These are phyloP conservation scores for Pyrenochaeta sp. DNA, from an alignment of 2,329 filamentous ascomycete genomes.

Conservation along the genomic window DNA sequence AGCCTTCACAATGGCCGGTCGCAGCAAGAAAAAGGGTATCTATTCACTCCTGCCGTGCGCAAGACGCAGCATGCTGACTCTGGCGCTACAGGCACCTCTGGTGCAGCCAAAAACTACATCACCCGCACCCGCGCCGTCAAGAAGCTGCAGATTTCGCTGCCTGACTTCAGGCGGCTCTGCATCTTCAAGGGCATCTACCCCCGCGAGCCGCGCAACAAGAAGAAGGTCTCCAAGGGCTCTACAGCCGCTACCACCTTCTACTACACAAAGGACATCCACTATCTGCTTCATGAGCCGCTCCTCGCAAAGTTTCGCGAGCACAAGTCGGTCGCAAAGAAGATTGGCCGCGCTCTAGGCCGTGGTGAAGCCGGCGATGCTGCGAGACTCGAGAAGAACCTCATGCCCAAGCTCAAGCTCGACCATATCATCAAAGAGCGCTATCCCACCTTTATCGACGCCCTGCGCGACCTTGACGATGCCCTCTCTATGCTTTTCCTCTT, in stretches of 20 bases:
- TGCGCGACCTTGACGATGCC: constrained; percentile 95
- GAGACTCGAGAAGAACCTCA: constrained; percentile 88
- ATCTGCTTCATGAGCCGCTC: constrained; percentile 94
- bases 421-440: constrained; percentile 98
- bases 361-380: constrained; percentile 90
- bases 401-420: constrained; percentile 88
- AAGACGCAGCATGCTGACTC: constrained; percentile 21
- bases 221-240: constrained; percentile 92
- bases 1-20: constrained; percentile 41
- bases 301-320: constrained; percentile 96
- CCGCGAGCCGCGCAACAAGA: constrained; percentile 94
- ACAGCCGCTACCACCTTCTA: constrained; percentile 92
- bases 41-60: constrained; percentile 3
- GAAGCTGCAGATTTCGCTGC: constrained; percentile 96
- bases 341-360: constrained; percentile 87
- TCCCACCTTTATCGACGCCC: constrained; percentile 92
- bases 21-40: constrained; percentile 70
- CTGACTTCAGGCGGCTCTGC: constrained; percentile 96
- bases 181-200: constrained; percentile 99
- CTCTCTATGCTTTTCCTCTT: constrained; percentile 97
- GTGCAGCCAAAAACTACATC: constrained; percentile 97
- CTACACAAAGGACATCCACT: constrained; percentile 96
- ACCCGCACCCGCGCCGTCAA: constrained; percentile 96
- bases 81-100: constrained; percentile 70
- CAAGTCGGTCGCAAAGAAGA: constrained; percentile 97